Percentiles rank a stretch among this genome's conserved stretches.
These are phyloP conservation scores for Colletotrichum melonis DNA, from an alignment of 2,329 filamentous ascomycete species.

Conservation along the genomic window DNA sequence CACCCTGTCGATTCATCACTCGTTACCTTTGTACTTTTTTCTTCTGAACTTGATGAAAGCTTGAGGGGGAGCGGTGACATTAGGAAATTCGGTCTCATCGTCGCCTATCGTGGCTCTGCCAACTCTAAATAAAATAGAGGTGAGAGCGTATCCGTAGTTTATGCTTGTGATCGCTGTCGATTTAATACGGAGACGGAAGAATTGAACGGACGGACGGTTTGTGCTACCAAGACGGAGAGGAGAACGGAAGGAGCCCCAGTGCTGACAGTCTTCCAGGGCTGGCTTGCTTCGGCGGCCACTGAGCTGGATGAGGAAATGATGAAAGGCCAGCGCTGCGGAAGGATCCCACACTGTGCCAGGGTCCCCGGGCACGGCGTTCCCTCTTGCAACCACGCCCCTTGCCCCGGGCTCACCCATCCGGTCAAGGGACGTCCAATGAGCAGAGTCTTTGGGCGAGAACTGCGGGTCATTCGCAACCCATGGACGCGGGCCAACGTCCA, in stretches of 20 bases:
- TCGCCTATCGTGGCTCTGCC: constrained; percentile 4
- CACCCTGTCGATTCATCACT: not conserved
- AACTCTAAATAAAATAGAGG: constrained; percentile 8
- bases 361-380: constrained; percentile 16
- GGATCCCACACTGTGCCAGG: constrained; percentile 26
- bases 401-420: not conserved
- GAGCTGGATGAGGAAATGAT: constrained; percentile 28
- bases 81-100: constrained; percentile 7
- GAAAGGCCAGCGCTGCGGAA: not conserved
- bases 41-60: not conserved
- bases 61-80: constrained; percentile 12
- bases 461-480: not conserved
- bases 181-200: not conserved
- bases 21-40: not conserved
- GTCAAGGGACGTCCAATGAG: constrained; percentile 2
- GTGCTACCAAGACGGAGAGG: not conserved
- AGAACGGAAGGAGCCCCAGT: not conserved
- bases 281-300: constrained; percentile 10
- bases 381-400: not conserved
- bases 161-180: not conserved
- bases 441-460: not conserved
- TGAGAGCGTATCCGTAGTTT: not conserved
- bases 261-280: not conserved
- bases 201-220: not conserved
- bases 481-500: not conserved